Conservation (phyloP, 2,329 filamentous ascomycete species). For the Ilyonectria mors-panacis region DNA sequence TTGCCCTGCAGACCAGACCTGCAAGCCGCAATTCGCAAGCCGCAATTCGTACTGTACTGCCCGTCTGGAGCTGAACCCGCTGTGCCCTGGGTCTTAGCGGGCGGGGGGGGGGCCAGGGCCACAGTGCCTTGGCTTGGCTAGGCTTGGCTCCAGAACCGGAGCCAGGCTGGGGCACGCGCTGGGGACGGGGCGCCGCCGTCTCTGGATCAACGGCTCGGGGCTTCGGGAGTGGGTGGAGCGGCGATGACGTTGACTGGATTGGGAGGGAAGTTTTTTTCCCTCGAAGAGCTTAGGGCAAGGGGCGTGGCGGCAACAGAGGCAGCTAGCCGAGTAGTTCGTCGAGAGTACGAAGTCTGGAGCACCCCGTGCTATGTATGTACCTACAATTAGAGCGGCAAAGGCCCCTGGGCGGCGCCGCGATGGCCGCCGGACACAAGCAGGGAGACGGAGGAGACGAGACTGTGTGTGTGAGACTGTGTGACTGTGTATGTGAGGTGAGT, state of each 20-base stretch:
- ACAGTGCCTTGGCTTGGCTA: conserved; percentile 33
- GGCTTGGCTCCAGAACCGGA: conserved; percentile 29
- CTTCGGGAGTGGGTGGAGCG: conserved; percentile 49
- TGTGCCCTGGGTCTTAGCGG: conserved; percentile 24
- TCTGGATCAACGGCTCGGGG: conserved; percentile 48
- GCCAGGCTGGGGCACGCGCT: conserved; percentile 8
- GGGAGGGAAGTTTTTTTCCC: conserved; percentile 21
- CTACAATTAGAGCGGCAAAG: conserved; percentile 16
- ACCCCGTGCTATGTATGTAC: conserved; percentile 7
- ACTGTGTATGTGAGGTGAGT: conserved; percentile 21
- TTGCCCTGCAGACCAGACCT: conserved; percentile 15
- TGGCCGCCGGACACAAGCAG: conserved; percentile 10
- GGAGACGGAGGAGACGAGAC: conserved; percentile 18
- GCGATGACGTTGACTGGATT: conserved; percentile 48
- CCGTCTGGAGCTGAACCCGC: conserved; percentile 15
- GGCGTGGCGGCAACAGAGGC: conserved; percentile 15
- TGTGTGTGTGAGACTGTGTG: conserved; percentile 29
- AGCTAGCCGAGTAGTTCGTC: conserved; percentile 18
- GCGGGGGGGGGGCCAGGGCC: conserved; percentile 14
- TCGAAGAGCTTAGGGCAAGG: conserved; percentile 18
- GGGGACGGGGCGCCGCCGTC: conserved; percentile 27
- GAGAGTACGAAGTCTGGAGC: background rate
- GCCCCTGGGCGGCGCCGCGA: background rate
- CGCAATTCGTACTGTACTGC: conserved; percentile 20
- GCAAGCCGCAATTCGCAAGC: conserved; percentile 4